A percentile compares a stretch with the other conserved stretches of the same genome.
phyloP scores from a whole-genome alignment of 2,329 filamentous ascomycete genomes.

The Paraconiothyrium sp. region DNA sequence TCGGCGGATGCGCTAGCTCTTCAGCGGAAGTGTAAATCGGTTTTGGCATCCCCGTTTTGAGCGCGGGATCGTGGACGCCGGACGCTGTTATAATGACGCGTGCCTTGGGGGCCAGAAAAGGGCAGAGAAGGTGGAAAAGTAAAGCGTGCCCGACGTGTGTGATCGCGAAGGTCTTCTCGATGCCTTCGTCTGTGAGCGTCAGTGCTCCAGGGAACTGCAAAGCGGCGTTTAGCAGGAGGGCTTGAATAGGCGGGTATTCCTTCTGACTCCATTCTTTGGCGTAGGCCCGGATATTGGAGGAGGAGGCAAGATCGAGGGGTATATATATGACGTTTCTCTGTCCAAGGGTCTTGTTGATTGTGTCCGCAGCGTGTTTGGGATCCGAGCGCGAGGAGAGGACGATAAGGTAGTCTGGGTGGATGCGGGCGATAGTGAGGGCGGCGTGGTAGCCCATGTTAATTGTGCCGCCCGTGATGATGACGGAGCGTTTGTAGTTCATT shows the following conservation, averaged over 20 bases:
- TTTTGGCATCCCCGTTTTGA: conserved; percentile 52
- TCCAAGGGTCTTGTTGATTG: conserved; percentile 55
- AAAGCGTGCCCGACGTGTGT: conserved; percentile 63
- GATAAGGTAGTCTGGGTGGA: conserved; percentile 28
- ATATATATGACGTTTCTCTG: conserved; percentile 56
- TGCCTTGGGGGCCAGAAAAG: conserved; percentile 50
- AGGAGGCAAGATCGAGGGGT: conserved; percentile 56
- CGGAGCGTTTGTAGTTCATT: conserved; percentile 20
- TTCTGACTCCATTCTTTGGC: conserved; percentile 47
- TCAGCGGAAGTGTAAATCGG: conserved; percentile 57
- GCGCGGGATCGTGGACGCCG: conserved; percentile 57
- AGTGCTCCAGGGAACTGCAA: conserved; percentile 55
- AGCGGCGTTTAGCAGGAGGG: conserved; percentile 60
- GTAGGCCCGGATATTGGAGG: conserved; percentile 55
- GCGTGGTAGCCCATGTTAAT: conserved; percentile 34
- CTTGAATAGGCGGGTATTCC: conserved; percentile 54
- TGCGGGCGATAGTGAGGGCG: conserved; percentile 28
- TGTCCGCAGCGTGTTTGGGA: conserved; percentile 50
- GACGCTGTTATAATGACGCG: conserved; percentile 58
- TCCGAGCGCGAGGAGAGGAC: conserved; percentile 50
- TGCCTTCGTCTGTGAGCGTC: conserved; percentile 51
- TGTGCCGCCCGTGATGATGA: conserved; percentile 40
- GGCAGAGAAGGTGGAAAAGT: conserved; percentile 59
- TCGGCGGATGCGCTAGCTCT: conserved; percentile 56
- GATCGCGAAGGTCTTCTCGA: conserved; percentile 61